Conservation (phyloP, 805 yeast species). For the Saturnispora halmiae region DNA sequence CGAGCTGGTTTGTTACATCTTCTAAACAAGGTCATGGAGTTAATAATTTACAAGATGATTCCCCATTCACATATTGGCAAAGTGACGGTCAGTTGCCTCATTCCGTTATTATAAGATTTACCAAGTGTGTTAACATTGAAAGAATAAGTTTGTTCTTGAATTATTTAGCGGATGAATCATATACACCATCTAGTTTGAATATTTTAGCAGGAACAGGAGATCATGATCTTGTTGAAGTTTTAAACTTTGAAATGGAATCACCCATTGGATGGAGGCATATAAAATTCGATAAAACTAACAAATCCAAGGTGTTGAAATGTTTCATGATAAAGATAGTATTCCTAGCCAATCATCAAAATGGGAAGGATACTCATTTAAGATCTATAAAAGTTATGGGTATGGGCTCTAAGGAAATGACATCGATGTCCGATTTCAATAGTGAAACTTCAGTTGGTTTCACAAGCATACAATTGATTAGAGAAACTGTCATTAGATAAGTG, state of each 20-base stretch:
- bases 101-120: slow-evolving; percentile 64
- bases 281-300: slow-evolving; percentile 44
- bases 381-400: slow-evolving; percentile 56
- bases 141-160: slow-evolving; percentile 66
- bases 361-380: slow-evolving; percentile 88
- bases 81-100: slow-evolving; percentile 93
- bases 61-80: slow-evolving; percentile 80
- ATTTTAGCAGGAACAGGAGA: slow-evolving; percentile 71
- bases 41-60: slow-evolving; percentile 61
- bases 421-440: slow-evolving; percentile 17
- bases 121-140: slow-evolving; percentile 63
- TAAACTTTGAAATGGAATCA: slow-evolving; percentile 46
- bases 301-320: slow-evolving; percentile 53
- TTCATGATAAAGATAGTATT: slow-evolving; percentile 56
- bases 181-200: slow-evolving; percentile 69
- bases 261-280: slow-evolving; percentile 77
- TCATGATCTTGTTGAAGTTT: slow-evolving; percentile 65
- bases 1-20: slow-evolving; percentile 79
- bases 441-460: slow-evolving; percentile 28
- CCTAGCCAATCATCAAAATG: slow-evolving; percentile 80
- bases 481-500: slow-evolving; percentile 25
- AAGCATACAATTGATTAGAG: slow-evolving; percentile 26
- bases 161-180: slow-evolving; percentile 71
- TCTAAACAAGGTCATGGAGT: slow-evolving; percentile 65
- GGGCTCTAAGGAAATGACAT: slow-evolving; percentile 19